Conservation (phyloP, 495 filamentous ascomycete species). For the Penicillium maclennaniae region DNA sequence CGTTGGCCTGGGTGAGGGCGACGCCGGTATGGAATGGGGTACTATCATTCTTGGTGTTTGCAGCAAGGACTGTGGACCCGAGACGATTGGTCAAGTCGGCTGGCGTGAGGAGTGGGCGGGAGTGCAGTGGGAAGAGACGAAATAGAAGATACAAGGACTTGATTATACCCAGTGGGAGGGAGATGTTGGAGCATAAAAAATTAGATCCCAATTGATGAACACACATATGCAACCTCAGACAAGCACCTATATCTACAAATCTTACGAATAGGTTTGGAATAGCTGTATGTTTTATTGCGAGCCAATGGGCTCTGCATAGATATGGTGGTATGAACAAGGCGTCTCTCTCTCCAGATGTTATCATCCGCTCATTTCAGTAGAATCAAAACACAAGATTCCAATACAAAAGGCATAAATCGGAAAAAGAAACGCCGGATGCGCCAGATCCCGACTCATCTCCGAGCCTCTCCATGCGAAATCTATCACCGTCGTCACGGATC, state of each 20-base stretch:
- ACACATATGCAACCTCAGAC: background rate
- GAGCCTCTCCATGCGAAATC: slow-evolving; percentile 32
- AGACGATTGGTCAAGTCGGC: slow-evolving; percentile 49
- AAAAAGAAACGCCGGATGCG: slow-evolving; percentile 30
- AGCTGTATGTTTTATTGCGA: background rate
- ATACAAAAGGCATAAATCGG: slow-evolving; percentile 18
- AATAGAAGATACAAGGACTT: slow-evolving; percentile 15
- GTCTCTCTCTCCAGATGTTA: slow-evolving; percentile 12
- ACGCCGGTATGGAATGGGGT: slow-evolving; percentile 97
- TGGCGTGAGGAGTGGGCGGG: slow-evolving; percentile 95
- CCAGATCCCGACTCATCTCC: slow-evolving; percentile 32
- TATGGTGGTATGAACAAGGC: slow-evolving; percentile 19
- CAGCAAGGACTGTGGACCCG: slow-evolving; percentile 59
- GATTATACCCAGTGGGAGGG: background rate
- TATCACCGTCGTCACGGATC: slow-evolving; percentile 29
- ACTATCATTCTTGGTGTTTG: slow-evolving; percentile 92
- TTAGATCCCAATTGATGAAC: background rate
- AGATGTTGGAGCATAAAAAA: background rate
- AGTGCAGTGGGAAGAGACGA: slow-evolving; percentile 91
- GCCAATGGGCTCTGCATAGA: background rate
- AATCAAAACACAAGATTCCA: slow-evolving; percentile 20
- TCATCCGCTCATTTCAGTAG: slow-evolving; percentile 18
- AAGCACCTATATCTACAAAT: background rate
- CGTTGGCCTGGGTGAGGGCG: slow-evolving; percentile 47
- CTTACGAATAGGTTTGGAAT: background rate